Conservation (phyloP, 805 yeast genomes). For the Candida hispaniensis region DNA sequence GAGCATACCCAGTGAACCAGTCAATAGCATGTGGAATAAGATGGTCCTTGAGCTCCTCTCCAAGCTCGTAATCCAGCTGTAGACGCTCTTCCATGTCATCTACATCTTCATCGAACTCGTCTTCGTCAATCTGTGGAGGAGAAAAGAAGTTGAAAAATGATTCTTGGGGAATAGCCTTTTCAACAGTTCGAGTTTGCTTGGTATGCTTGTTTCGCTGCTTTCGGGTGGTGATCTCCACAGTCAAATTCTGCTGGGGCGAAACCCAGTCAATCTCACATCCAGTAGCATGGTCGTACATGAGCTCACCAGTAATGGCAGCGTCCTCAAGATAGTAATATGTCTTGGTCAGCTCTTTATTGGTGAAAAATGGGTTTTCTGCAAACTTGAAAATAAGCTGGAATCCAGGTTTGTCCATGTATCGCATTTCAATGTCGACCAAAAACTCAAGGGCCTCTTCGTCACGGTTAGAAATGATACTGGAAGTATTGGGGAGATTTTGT, state of each 20-base stretch:
- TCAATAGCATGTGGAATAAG: conserved; percentile 93
- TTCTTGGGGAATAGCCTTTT: conserved; percentile 86
- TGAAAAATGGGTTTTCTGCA: conserved; percentile 61
- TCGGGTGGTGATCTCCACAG: conserved; percentile 81
- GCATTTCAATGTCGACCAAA: conserved; percentile 61
- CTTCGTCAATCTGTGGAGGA: conserved; percentile 73
- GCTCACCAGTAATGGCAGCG: conserved; percentile 89
- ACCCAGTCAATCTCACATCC: conserved; percentile 81
- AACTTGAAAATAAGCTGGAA: conserved; percentile 80
- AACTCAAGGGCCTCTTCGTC: conserved; percentile 72
- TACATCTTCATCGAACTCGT: conserved; percentile 43
- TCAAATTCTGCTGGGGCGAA: conserved; percentile 68
- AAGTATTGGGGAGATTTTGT: conserved; percentile 69
- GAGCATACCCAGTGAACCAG: conserved; percentile 97
- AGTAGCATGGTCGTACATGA: conserved; percentile 93
- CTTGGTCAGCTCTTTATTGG: conserved; percentile 62
- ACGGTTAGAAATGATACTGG: conserved; percentile 79
- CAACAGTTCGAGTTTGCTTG: conserved; percentile 91
- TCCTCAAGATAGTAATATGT: conserved; percentile 90
- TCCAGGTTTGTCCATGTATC: conserved; percentile 74
- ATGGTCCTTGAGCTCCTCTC: conserved; percentile 93
- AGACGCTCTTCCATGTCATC: conserved; percentile 70
- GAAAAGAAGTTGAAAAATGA: conserved; percentile 93
- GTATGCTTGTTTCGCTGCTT: conserved; percentile 95
- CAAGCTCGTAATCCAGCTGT: conserved; percentile 88